Evolutionary conservation across 2,329 filamentous ascomycete genomes (phyloP), one percentile per base, ranked within the genome.

Genomic region (Colletotrichum theobromicola): DNA sequence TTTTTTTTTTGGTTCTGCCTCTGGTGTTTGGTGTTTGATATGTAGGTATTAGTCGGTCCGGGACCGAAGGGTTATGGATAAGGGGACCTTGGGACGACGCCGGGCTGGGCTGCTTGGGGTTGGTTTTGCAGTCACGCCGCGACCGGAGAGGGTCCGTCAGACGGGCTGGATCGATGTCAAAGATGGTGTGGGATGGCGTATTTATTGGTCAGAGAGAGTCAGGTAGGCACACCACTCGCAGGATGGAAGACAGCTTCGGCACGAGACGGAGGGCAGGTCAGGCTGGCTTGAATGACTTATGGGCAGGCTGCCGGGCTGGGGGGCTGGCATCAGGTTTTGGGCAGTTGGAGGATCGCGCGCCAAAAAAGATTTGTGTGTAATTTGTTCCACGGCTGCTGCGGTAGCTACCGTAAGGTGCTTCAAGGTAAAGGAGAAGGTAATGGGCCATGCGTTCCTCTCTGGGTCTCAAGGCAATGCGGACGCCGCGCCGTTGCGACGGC

Each of bases 191-290:
- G 42, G 42, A 18, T 50, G 42, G n/a, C 42, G 10, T 50, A 13
- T 2, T 21, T 50, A 50, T 50, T 50, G 42, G 42, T 50, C 42
- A 50, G 42, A 50, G 10, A 50, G 42, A 50, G 42, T 50, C 42
- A 50, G 42, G 42, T 50, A 50, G 42, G 42, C 42, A 50, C 42
- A 50, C 42, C 26, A 30, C 28, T 30, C 15, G 34, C 13, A 30
- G 24, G 21, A 18, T 24, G 28, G 53, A 53, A 26, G 30, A 42
- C 18, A 30, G 32, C 42, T 42, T n/a, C 53, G 70, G 64, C 64
- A 67, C 55, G 55, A 67, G 69, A 70, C 67, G 42, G 53, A 34
- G 26, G 69, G 66, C 15, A 72, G 34, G 69, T 65, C 64, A 53
- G 69, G 63, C 60, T 62, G 60, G 16, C 60, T 34, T 50, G 42